Conservation (phyloP, 495 filamentous ascomycete species). For the Podospora didyma region DNA sequence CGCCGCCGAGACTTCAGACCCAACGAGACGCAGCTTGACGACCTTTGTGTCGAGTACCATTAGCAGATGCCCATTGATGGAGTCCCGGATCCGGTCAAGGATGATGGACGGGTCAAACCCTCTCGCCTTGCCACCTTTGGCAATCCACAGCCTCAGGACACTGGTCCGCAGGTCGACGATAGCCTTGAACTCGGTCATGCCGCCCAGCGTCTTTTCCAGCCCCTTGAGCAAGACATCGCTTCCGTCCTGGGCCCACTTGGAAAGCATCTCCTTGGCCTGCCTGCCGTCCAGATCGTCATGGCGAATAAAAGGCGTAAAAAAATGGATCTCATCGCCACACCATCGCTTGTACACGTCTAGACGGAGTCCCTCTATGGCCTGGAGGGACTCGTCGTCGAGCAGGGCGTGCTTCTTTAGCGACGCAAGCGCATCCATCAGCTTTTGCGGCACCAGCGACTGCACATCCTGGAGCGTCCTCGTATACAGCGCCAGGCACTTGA, state of each 20-base stretch:
- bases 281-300: slow-evolving; percentile 69
- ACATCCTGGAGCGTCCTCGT: slow-evolving; percentile 73
- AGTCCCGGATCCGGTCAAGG: slow-evolving; percentile 61
- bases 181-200: slow-evolving; percentile 57
- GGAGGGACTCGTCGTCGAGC: slow-evolving; percentile 63
- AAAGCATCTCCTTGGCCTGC: slow-evolving; percentile 62
- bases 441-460: slow-evolving; percentile 66
- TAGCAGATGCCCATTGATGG: slow-evolving; percentile 62
- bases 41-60: slow-evolving; percentile 57
- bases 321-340: slow-evolving; percentile 77
- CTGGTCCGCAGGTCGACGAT: slow-evolving; percentile 66
- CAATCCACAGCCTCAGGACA: slow-evolving; percentile 71
- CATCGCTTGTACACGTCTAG: slow-evolving; percentile 79
- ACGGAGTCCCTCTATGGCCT: slow-evolving; percentile 61
- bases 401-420: slow-evolving; percentile 66
- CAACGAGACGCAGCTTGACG: slow-evolving; percentile 53
- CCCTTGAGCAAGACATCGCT: slow-evolving; percentile 59
- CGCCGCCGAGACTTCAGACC: slow-evolving; percentile 49
- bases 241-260: slow-evolving; percentile 70
- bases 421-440: slow-evolving; percentile 65
- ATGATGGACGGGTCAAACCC: slow-evolving; percentile 58
- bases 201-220: slow-evolving; percentile 51
- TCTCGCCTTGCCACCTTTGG: slow-evolving; percentile 44
- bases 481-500: slow-evolving; percentile 65
- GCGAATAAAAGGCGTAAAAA: slow-evolving; percentile 86